These are phyloP conservation scores for Erodium maritimum DNA, from an alignment of 345 rosid species.

Conservation along the genomic window DNA sequence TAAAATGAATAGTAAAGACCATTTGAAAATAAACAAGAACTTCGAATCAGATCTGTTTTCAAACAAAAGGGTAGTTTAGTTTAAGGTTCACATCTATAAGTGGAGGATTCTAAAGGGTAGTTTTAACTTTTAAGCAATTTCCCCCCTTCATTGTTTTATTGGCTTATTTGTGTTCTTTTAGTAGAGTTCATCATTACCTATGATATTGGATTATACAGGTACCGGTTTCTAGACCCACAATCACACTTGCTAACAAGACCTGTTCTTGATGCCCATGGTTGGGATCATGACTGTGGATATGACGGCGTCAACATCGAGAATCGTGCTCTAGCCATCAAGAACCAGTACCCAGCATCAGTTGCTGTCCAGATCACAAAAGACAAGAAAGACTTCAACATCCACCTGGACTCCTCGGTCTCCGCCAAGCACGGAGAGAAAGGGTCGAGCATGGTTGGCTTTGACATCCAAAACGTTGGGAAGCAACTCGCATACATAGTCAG, in stretches of 20 bases:
- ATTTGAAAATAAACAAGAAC: no score
- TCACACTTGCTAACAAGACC: constrained; percentile 24
- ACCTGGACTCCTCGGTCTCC: constrained; percentile 77
- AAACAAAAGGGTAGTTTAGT: no score
- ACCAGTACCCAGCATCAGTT: constrained; percentile 18
- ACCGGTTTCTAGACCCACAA: constrained; percentile 21
- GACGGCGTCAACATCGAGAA: background rate
- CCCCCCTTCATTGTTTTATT: no score
- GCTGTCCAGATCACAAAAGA: constrained; percentile 30
- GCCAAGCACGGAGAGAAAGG: constrained; percentile 75
- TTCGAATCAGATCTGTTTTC: no score
- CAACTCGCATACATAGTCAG: constrained; percentile 76
- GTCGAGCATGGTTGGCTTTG: constrained; percentile 90
- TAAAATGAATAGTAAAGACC: no score
- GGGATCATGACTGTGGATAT: constrained; percentile 37
- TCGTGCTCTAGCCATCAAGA: constrained; percentile 1
- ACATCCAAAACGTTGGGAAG: constrained; percentile 90
- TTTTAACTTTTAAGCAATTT: no score
- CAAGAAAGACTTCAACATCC: constrained; percentile 76
- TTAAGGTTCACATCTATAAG: no score
- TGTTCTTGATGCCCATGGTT: constrained; percentile 21
- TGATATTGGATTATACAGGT: constrained; percentile 24
- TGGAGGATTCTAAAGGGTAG: no score
- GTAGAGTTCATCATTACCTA: no score
- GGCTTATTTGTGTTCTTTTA: no score